phyloP scores from a whole-genome alignment of 345 rosid species.

The Eucalyptus caleyi region DNA sequence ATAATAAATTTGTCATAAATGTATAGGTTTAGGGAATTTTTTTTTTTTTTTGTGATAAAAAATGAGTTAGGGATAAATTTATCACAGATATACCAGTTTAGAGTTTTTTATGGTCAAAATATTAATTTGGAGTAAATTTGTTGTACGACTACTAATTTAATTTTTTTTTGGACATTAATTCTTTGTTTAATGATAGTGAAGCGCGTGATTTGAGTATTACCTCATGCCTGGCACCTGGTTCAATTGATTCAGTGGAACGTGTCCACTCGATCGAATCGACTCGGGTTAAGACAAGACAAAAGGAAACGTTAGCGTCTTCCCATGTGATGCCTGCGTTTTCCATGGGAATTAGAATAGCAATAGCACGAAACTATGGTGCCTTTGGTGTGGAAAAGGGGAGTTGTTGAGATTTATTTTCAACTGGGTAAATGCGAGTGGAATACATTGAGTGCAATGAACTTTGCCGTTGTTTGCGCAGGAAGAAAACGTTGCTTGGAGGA shows the following conservation, averaged over 20 bases:
- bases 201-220: not conserved
- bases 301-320: not conserved
- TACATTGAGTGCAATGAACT: not conserved
- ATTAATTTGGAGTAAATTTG: no score
- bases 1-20: no score
- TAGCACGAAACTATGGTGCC: not conserved
- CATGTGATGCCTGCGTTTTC: not conserved
- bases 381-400: not conserved
- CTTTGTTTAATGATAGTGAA: no score
- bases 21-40: rapidly evolving
- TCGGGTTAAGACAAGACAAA: not conserved
- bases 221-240: not conserved
- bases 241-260: not conserved
- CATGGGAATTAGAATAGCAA: not conserved
- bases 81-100: rapidly evolving
- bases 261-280: not conserved
- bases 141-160: no score
- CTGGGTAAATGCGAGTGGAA: not conserved
- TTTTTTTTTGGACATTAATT: no score
- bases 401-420: not conserved
- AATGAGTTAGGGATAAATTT: no score
- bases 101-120: no score
- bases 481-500: not conserved
- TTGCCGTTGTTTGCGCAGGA: not conserved
- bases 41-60: no score